Evolutionary conservation across 768 basidiomycete species (phyloP), one percentile per base, ranked within the genome.

Genomic region (Lanmaoa rubissima): DNA sequence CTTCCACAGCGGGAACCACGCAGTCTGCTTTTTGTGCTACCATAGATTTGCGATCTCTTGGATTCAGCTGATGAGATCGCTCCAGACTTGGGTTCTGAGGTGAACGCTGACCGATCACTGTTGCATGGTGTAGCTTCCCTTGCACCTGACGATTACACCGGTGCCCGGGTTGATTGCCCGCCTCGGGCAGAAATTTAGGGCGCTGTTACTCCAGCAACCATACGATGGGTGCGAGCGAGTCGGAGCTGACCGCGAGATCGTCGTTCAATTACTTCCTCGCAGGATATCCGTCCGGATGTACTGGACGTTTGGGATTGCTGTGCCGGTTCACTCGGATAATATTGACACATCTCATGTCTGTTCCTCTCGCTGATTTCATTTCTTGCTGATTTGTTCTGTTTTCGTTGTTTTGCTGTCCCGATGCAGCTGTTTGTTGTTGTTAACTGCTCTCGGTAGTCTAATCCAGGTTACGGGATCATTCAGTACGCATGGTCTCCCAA

Each of bases 231-330:
- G 32, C 43, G 49, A 24, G 32, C 55, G 50, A n/a, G 50, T 62
- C 4, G 60, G 53, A 2, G 35, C 56, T 4, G 61, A 62, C 19
- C 11, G 19, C 2, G 50, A 50, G 9, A 55, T 62, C 16, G n/a
- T n/a, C n/a, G n/a, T n/a, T n/a, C n/a, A 24, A 19, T 47, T 14
- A 12, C 9, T 5, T 14, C 4, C 6, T 17, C 2, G 16, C 39
- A 39, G 10, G 49, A 53, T 3, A 12, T 61, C 12, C 24, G 24
- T 16, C 38, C 48, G 11, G 32, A 51, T 5, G 45, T 59, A 7
- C 34, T 62, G 16, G 56, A 58, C 7, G 32, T 55, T 35, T 47
- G 44, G 35, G 44, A 55, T 31, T 10, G 0, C 4, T 13, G 36
- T 19, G 14, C 49, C 12, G n/a, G 16, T 36, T 2, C 50, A 19